Conservation (phyloP, 1,284 basidiomycete genomes). For the Cryptococcus hybrid region DNA sequence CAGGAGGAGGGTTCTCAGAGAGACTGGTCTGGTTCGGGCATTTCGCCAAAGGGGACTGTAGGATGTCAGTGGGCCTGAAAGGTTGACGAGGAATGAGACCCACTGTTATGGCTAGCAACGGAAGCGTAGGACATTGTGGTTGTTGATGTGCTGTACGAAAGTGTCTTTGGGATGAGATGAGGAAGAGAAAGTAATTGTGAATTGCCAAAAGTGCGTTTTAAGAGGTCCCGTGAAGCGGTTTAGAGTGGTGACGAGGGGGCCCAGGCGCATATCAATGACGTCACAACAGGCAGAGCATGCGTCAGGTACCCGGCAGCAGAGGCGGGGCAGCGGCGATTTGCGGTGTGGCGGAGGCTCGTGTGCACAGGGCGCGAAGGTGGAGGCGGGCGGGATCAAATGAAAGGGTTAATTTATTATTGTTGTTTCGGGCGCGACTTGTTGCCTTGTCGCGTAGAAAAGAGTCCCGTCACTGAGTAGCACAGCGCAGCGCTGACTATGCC, state of each 20-base stretch:
- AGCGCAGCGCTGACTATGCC: not conserved
- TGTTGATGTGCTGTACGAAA: too few species aligned
- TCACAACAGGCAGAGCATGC: not conserved
- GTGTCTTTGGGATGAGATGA: too few species aligned
- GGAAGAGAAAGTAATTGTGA: not conserved
- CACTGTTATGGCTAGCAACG: conserved; percentile 43
- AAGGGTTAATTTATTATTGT: not conserved
- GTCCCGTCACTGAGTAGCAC: too few species aligned
- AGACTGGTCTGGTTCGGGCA: conserved; percentile 46
- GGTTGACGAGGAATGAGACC: conserved; percentile 6
- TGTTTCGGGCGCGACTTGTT: not conserved
- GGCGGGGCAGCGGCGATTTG: not conserved
- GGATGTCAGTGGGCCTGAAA: not conserved
- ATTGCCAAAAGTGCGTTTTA: conserved; percentile 1
- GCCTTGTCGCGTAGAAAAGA: too few species aligned
- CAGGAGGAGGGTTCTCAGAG: conserved; percentile 35
- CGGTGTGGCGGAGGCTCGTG: not conserved
- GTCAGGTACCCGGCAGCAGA: not conserved
- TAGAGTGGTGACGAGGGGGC: not conserved
- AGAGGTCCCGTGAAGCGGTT: not conserved
- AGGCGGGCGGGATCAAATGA: not conserved
- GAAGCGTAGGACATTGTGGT: conserved; percentile 43
- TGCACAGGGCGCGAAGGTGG: not conserved
- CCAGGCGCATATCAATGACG: not conserved
- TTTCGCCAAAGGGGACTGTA: conserved; percentile 43